Conservation (phyloP, 208 protist species). For the Leishmania amazonensis region DNA sequence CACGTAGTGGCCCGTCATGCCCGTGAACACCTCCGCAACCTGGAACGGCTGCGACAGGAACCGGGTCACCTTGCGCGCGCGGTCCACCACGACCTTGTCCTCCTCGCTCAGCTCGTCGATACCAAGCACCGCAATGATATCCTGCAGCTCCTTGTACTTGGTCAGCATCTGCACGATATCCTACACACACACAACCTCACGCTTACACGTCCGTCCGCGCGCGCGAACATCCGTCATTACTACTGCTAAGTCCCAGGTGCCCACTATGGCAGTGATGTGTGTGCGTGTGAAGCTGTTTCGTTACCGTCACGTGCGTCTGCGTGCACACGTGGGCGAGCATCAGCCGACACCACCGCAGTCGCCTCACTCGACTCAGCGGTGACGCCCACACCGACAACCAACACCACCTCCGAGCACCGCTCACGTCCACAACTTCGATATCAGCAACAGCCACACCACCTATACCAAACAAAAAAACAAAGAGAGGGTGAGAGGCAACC, state of each 20-base stretch:
- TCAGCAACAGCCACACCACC: background rate
- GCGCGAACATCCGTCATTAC: no score
- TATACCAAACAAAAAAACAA: background rate
- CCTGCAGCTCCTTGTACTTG: conserved; percentile 98
- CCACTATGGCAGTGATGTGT: no score
- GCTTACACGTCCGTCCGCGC: no score
- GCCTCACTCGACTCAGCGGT: no score
- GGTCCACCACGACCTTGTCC: conserved; percentile 97
- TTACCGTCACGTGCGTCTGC: no score
- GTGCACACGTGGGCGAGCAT: no score
- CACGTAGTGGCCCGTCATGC: conserved; percentile 96
- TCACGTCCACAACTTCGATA: background rate
- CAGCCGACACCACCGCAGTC: no score
- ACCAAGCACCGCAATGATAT: conserved; percentile 99
- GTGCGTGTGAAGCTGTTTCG: no score
- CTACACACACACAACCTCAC: conserved; percentile 59
- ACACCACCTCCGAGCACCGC: background rate
- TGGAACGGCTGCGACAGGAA: conserved; percentile 99
- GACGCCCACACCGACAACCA: background rate
- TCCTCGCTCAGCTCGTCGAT: conserved; percentile 99
- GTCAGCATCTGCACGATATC: conserved; percentile 97
- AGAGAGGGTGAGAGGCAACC: no score
- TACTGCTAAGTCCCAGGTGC: no score
- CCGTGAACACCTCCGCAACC: conserved; percentile 98
- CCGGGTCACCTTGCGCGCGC: conserved; percentile 89